Conservation (phyloP, 2,329 filamentous ascomycete species). For the Fonsecaea pugnacius region DNA sequence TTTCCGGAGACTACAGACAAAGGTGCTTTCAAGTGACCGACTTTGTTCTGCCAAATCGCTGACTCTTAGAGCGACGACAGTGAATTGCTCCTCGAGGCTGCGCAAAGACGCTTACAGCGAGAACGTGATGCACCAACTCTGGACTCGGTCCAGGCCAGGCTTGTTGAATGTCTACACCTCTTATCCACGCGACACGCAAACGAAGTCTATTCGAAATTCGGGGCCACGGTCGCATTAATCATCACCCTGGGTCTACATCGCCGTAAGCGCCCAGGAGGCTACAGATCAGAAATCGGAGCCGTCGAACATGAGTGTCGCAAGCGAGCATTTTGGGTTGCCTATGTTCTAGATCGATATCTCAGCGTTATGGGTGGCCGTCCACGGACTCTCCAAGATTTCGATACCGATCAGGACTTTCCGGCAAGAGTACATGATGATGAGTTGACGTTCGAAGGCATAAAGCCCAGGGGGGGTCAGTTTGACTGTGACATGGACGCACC, state of each 20-base stretch:
- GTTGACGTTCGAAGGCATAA: not conserved
- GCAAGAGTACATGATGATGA: slow-evolving; percentile 6
- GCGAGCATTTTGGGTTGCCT: slow-evolving; percentile 1
- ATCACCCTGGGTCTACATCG: slow-evolving; percentile 3
- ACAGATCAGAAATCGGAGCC: slow-evolving; percentile 2
- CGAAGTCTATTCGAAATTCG: slow-evolving; percentile 11
- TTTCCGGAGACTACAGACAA: not conserved
- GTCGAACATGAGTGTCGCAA: slow-evolving; percentile 6
- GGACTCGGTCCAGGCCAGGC: slow-evolving; percentile 4
- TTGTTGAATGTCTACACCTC: slow-evolving; percentile 5
- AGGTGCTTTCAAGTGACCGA: not conserved
- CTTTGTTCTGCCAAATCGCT: not conserved
- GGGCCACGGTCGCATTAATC: slow-evolving; percentile 3
- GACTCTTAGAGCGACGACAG: not conserved
- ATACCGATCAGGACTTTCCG: slow-evolving; percentile 5
- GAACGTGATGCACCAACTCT: slow-evolving; percentile 1
- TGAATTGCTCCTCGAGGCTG: slow-evolving; percentile 5
- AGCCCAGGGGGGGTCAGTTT: not conserved
- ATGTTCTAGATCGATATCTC: slow-evolving; percentile 9
- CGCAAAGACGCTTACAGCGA: slow-evolving; percentile 2
- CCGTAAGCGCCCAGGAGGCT: slow-evolving; percentile 2
- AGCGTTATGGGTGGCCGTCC: slow-evolving; percentile 9
- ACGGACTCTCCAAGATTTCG: slow-evolving; percentile 8
- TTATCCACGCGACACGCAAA: not conserved
- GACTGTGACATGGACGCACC: slow-evolving; percentile 17